A percentile compares a stretch with the other conserved stretches of the same genome.
Conservation (phyloP, 495 filamentous ascomycete species). For the Tricharina praecox region DNA sequence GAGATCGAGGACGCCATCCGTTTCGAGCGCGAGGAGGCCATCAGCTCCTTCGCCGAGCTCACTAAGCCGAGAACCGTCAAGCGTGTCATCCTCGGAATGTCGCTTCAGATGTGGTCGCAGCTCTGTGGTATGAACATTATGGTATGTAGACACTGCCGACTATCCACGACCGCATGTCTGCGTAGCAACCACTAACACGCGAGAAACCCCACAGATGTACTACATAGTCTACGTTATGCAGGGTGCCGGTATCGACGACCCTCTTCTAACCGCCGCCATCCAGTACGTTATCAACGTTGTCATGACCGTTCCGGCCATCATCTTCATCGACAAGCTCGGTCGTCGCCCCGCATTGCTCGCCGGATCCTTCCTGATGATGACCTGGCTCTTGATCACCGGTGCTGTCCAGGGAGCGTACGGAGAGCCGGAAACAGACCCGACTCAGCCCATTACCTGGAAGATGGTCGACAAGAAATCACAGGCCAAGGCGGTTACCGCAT, state of each 20-base stretch:
- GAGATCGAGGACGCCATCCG: constrained; percentile 49
- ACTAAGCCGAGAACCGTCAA: constrained; percentile 46
- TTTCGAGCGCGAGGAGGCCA: constrained; percentile 44
- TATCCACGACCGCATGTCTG: neutral
- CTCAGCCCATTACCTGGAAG: constrained; percentile 40
- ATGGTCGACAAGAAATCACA: constrained; percentile 33
- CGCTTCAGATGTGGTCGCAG: constrained; percentile 61
- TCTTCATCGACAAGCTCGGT: constrained; percentile 39
- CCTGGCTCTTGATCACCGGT: constrained; percentile 40
- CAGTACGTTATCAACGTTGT: constrained; percentile 65
- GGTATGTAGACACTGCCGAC: too few relatives aligned
- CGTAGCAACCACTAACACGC: neutral
- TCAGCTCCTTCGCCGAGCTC: constrained; percentile 41
- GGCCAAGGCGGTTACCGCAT: constrained; percentile 41
- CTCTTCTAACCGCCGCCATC: constrained; percentile 52
- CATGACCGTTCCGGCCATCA: constrained; percentile 44
- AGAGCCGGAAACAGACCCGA: constrained; percentile 31
- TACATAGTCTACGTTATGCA: constrained; percentile 66
- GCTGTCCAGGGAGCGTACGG: constrained; percentile 44
- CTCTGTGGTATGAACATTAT: constrained; percentile 64
- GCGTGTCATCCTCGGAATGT: constrained; percentile 54
- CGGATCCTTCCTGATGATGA: constrained; percentile 36
- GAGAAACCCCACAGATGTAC: constrained; percentile 30
- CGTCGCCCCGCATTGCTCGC: constrained; percentile 37
- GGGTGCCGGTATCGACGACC: constrained; percentile 42